These are phyloP conservation scores for Leccinum variabile DNA, from an alignment of 1,284 basidiomycete species.

Conservation along the genomic window DNA sequence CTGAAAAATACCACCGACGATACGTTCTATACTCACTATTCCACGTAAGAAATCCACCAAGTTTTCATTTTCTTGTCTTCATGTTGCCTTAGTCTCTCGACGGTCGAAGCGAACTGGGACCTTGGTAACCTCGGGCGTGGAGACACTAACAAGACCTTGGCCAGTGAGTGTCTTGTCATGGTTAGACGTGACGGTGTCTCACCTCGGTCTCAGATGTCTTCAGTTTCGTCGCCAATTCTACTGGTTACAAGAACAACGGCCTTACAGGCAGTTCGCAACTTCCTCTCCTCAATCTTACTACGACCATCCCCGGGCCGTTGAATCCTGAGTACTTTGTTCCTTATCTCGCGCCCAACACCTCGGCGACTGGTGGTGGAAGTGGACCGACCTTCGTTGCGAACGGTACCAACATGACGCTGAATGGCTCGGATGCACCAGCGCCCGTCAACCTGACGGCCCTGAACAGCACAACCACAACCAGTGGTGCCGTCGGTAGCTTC, in stretches of 20 bases:
- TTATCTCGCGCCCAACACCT: constrained; percentile 43
- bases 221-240: constrained; percentile 42
- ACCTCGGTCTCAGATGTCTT: constrained; percentile 43
- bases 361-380: constrained; percentile 40
- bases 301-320: constrained; percentile 34
- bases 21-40: constrained; percentile 68
- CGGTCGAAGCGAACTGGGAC: constrained; percentile 66
- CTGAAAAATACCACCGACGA: constrained; percentile 48
- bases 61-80: not conserved
- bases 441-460: constrained; percentile 44
- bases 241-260: constrained; percentile 39
- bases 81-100: constrained; percentile 41
- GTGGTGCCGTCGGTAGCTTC: constrained; percentile 14
- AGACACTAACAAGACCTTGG: constrained; percentile 46
- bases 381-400: constrained; percentile 39
- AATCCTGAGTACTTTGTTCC: constrained; percentile 41
- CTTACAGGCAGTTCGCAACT: constrained; percentile 17
- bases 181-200: not conserved
- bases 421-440: constrained; percentile 31
- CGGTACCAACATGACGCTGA: constrained; percentile 37
- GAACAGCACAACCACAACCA: constrained; percentile 4
- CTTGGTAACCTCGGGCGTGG: constrained; percentile 58
- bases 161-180: constrained; percentile 20
- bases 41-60: constrained; percentile 28
- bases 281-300: constrained; percentile 36